Percentiles rank a stretch among this genome's conserved stretches.
phyloP scores from a whole-genome alignment of 208 protist genomes.

The Crithidia acanthocephali region DNA sequence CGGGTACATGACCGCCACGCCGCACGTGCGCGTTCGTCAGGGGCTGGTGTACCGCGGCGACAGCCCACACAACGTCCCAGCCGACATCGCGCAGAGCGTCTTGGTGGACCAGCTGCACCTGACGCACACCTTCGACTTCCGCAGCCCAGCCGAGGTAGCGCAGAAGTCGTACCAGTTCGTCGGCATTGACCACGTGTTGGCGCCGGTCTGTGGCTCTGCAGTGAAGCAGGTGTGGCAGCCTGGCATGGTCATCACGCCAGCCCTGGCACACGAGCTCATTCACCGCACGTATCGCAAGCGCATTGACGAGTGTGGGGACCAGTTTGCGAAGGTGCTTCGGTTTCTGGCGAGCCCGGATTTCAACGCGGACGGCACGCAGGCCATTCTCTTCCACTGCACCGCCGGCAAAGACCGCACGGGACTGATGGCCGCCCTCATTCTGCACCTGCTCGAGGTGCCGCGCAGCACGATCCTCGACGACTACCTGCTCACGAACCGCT shows the following conservation, averaged over 20 bases:
- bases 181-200: conserved; percentile 27
- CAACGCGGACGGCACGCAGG: conserved; percentile 6
- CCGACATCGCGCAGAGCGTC: background rate
- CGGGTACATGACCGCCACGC: conserved; percentile 37
- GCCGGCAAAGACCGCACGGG: conserved; percentile 67
- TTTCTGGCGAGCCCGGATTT: conserved; percentile 33
- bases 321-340: conserved; percentile 15
- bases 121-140: conserved; percentile 44
- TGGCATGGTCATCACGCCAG: conserved; percentile 1
- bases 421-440: conserved; percentile 33
- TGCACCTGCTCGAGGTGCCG: conserved; percentile 38
- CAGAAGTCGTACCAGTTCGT: conserved; percentile 33
- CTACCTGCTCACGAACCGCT: conserved; percentile 48
- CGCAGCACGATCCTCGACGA: conserved; percentile 40
- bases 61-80: conserved; percentile 29
- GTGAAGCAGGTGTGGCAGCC: conserved; percentile 18
- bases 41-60: conserved; percentile 41
- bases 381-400: conserved; percentile 60
- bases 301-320: conserved; percentile 34
- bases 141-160: conserved; percentile 27
- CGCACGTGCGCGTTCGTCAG: conserved; percentile 17
- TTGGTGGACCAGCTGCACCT: conserved; percentile 29
- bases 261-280: conserved; percentile 11
- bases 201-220: conserved; percentile 25
- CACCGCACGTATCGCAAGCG: conserved; percentile 24